Base-by-base conservation (phyloP, 2,329 filamentous ascomycete species). In the Scedosporium minutisporum region DNA sequence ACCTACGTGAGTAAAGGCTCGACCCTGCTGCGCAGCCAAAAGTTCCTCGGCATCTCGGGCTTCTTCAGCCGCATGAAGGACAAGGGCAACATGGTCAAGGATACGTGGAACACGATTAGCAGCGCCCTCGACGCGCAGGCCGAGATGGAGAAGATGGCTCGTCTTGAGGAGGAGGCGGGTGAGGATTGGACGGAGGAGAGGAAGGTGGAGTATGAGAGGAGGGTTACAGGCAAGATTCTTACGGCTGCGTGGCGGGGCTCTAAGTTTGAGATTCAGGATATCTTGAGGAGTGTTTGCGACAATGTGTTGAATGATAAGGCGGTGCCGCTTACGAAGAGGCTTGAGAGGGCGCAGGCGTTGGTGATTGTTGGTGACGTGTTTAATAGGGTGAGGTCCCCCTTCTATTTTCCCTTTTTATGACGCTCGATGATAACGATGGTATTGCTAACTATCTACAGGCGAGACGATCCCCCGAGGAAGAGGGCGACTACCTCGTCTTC, bases 181-280 rank as follows among this genome's bases (percentile, higher is more conserved):
- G 95, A 97, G 63, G 92, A 96, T 65, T 99, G 95, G 95, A 97
- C 95, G 0, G 95, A 99, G 66, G 95, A 97, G 85, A 93, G 90
- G 80, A 92, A 93, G 77, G 87, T 88, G 51, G 95, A 99, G 78
- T 97, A 96, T 71, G 95, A 97, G 81, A 88, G 93, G 71, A 87
- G 89, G 69, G 93, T 97, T 25, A 99, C 95, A 9, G 95, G 95
- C 71, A 99, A 99, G 84, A 97, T 99, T 67, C 84, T 99, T 46
- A 96, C 92, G 4, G 95, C 95, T 3, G 95, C 95, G 10, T 99
- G 95, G 95, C 82, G 92, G 66, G 95, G 95, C 57, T 93, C 88
- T 82, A 96, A 95, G 78, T 97, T 96, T 71, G 95, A 99, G 81
- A 97, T 99, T 67, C 93, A 97, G 80, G 89, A 92, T 71, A 93